These are phyloP conservation scores for Zygnema circumcarinatum DNA, from an alignment of 139 green algal genomes.

Conservation along the genomic window DNA sequence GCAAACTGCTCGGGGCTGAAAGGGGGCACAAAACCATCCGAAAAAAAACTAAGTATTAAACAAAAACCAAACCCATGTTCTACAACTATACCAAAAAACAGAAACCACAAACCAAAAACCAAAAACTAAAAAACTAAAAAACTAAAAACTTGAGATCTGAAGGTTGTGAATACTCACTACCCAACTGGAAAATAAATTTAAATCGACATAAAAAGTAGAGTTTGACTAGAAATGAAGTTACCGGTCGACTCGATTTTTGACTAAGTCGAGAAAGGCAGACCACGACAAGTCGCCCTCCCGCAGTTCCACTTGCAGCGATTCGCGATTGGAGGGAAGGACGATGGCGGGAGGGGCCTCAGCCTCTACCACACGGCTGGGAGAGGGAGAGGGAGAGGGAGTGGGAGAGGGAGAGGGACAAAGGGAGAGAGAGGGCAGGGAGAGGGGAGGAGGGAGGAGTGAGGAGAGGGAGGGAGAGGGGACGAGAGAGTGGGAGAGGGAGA, in stretches of 20 bases:
- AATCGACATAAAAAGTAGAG: not conserved
- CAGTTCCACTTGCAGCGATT: constrained; percentile 19
- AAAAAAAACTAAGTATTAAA: too few species aligned
- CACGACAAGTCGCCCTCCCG: constrained; percentile 41
- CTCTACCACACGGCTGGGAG: constrained; percentile 64
- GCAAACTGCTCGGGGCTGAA: constrained; percentile 57
- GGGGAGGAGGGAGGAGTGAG: not conserved
- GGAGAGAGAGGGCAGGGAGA: not conserved
- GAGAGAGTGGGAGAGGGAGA: not conserved
- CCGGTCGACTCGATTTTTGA: not conserved
- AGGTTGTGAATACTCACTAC: too few species aligned
- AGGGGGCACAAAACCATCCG: constrained; percentile 57
- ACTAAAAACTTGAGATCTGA: not conserved
- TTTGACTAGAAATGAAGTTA: not conserved
- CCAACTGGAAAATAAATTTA: not conserved
- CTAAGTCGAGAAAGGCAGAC: constrained; percentile 31
- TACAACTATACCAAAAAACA: not conserved
- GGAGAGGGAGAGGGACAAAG: not conserved
- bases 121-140: not conserved
- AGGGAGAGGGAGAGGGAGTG: not conserved
- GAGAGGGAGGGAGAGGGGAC: not conserved
- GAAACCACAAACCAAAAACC: not conserved
- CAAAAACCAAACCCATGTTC: not conserved
- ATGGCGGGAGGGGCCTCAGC: constrained; percentile 55
- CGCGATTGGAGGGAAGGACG: constrained; percentile 64